A percentile compares a stretch with the other conserved stretches of the same genome.
These are phyloP conservation scores for Emergomyces pasteurianus DNA, from an alignment of 2,329 filamentous ascomycete genomes.

Conservation along the genomic window DNA sequence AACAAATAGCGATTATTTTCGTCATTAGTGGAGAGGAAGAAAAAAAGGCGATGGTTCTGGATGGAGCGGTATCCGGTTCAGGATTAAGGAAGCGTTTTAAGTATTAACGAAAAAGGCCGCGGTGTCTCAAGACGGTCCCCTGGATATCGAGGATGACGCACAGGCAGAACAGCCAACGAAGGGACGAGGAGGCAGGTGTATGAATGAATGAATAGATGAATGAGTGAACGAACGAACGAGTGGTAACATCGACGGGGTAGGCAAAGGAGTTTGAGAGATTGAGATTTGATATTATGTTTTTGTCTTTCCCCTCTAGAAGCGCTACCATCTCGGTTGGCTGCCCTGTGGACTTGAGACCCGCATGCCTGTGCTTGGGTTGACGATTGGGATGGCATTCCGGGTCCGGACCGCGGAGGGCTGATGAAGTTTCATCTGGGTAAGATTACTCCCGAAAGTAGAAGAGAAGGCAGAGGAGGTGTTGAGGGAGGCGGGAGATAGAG, in stretches of 20 bases:
- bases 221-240: neutral
- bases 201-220: no score
- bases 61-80: neutral
- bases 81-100: neutral
- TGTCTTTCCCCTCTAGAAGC: slow-evolving; percentile 13
- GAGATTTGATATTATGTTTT: neutral
- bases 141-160: neutral
- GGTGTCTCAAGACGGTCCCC: neutral
- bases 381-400: slow-evolving; percentile 93
- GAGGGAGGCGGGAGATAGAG: slow-evolving; percentile 53
- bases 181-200: neutral
- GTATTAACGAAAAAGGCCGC: neutral
- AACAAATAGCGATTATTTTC: neutral
- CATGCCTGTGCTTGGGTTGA: slow-evolving; percentile 86
- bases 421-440: slow-evolving; percentile 69
- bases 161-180: neutral
- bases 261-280: neutral
- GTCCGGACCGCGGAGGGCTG: slow-evolving; percentile 81
- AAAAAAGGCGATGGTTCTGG: neutral
- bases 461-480: slow-evolving; percentile 42
- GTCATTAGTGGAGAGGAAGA: neutral
- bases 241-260: neutral
- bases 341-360: slow-evolving; percentile 79
- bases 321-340: slow-evolving; percentile 32
- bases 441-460: slow-evolving; percentile 33